Base-by-base conservation (phyloP, 2,329 filamentous ascomycete genomes). In the Ophiocordyceps robertsii region DNA sequence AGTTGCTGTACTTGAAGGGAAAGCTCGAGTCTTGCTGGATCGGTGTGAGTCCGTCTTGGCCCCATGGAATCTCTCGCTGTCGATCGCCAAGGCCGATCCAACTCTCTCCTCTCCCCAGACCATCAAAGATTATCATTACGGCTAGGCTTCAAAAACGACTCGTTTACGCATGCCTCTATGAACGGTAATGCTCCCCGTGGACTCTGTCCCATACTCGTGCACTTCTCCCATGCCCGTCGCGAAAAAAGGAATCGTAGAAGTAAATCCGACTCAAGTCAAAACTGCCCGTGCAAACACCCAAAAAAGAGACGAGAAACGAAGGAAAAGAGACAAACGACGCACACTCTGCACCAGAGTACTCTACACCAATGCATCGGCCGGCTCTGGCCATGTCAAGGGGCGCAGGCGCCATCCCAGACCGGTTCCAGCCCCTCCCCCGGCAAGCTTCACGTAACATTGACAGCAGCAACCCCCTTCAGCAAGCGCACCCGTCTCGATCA, bases 401-500 rank as follows among this genome's bases (percentile, higher is more conserved):
- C 3, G 9, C 24, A 3, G 24, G 9, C 3, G 9, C 24, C 24
- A 27, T 27, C 24, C 24, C 24, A 6, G 24, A 27, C 24, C 24
- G 24, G 9, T 9, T 27, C 24, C 24, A 27, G 31, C 31, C n/a
- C n/a, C 10, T 4, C 14, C 33, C n/a, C n/a, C n/a, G n/a, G n/a
- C n/a, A n/a, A 6, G 33, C 16, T 6, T 36, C 14, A 6, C 33
- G n/a, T 19, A 5, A 10, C 33, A 16, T 17, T 21, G 37, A 13
- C 31, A 33, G 13, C 31, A 11, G 31, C 5, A 7, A 33, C 14
- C 5, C 36, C 6, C 29, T 38, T 74, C 74, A 98, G 70, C 92
- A 98, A 55, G 89, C 80, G 65, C 92, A 98, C 44, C 89, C 88
- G 57, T 94, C 87, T 55, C 86, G 80, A 56, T 93, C 86, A 62